Conservation (phyloP, 2,329 filamentous ascomycete genomes). For the Curvularia hawaiiensis region DNA sequence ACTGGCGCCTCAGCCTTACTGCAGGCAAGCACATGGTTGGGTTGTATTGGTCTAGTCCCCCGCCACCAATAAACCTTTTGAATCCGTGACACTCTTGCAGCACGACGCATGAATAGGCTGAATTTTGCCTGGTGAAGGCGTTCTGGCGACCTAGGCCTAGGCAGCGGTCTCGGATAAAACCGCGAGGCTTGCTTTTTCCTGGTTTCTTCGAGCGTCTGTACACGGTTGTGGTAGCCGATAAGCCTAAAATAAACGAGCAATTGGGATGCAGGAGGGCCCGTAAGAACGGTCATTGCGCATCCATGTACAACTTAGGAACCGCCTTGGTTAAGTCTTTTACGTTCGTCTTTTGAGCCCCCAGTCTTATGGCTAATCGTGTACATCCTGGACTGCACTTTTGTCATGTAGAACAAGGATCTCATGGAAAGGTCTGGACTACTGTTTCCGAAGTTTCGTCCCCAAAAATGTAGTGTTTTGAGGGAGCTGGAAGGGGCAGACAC, state of each 20-base stretch:
- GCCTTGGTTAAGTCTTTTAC: not conserved
- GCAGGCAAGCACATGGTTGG: slow-evolving; percentile 3
- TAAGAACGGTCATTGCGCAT: too few relatives aligned
- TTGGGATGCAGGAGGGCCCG: too few relatives aligned
- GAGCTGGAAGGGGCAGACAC: not conserved
- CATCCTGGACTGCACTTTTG: not conserved
- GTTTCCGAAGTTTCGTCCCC: not conserved
- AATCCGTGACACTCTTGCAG: not conserved
- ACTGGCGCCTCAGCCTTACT: slow-evolving; percentile 9
- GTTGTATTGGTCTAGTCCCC: slow-evolving; percentile 3
- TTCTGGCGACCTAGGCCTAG: not conserved
- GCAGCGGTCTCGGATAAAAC: not conserved
- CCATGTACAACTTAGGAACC: not conserved
- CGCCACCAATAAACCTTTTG: slow-evolving; percentile 11
- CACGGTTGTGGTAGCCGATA: not conserved
- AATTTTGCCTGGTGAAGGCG: not conserved
- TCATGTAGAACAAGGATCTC: not conserved
- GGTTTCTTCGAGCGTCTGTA: not conserved
- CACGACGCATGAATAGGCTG: not conserved
- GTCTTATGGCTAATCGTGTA: not conserved
- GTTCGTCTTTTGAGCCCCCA: not conserved
- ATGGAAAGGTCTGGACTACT: not conserved
- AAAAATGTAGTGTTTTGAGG: not conserved
- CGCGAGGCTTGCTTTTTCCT: not conserved
- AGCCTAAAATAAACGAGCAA: not conserved